phyloP scores from a whole-genome alignment of 2,329 filamentous ascomycete species.

The Penicillium sp. region DNA sequence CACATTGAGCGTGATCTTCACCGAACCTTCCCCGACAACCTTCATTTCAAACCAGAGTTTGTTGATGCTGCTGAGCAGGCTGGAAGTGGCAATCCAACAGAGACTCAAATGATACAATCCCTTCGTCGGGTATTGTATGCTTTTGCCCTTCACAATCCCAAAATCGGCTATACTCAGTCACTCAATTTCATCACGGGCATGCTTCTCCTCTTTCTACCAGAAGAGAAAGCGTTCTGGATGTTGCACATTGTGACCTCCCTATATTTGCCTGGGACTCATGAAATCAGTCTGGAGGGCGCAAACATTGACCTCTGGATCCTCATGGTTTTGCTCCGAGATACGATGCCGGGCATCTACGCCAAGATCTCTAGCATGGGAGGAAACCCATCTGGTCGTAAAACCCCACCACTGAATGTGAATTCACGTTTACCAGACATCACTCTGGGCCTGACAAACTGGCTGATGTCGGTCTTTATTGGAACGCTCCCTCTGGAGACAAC shows the following conservation, averaged over 20 bases:
- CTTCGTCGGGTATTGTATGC: conserved; percentile 84
- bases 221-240: conserved; percentile 91
- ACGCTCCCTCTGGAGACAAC: conserved; percentile 90
- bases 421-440: conserved; percentile 80
- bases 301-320: conserved; percentile 93
- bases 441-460: conserved; percentile 91
- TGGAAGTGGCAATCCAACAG: conserved; percentile 45
- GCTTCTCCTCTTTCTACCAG: conserved; percentile 83
- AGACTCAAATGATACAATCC: conserved; percentile 77
- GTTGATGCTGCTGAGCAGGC: conserved; percentile 19
- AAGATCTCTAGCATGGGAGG: conserved; percentile 75
- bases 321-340: conserved; percentile 81
- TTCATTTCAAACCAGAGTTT: conserved; percentile 74
- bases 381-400: conserved; percentile 37
- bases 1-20: conserved; percentile 92
- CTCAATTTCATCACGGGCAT: conserved; percentile 93
- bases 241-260: conserved; percentile 87
- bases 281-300: conserved; percentile 83
- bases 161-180: conserved; percentile 92
- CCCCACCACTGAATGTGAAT: conserved; percentile 43
- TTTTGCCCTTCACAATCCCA: conserved; percentile 86
- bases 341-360: conserved; percentile 78
- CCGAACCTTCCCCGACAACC: conserved; percentile 91
- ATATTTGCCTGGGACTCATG: conserved; percentile 88
- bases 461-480: conserved; percentile 96